phyloP scores from a whole-genome alignment of 192 early-diverging fungal genomes.

The Lunasporangiospora selenospora region DNA sequence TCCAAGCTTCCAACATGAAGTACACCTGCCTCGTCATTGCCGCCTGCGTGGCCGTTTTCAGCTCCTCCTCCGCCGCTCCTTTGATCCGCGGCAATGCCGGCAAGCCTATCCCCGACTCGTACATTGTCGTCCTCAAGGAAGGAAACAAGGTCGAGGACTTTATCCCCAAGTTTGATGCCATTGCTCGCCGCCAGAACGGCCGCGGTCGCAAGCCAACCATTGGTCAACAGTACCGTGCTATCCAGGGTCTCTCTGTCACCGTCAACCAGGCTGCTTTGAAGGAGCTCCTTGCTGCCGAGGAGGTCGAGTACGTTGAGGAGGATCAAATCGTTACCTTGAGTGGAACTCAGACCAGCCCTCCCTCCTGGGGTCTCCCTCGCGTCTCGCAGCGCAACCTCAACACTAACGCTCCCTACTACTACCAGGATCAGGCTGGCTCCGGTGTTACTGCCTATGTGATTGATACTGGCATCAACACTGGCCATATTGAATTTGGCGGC shows the following conservation, averaged over 20 bases:
- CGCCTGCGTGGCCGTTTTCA: conserved; percentile 20
- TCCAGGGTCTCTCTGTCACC: conserved; percentile 23
- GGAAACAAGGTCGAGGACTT: conserved; percentile 7
- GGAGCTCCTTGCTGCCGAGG: conserved; percentile 22
- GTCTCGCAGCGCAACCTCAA: conserved; percentile 64
- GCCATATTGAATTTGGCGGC: conserved; percentile 56
- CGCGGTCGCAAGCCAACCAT: conserved; percentile 31
- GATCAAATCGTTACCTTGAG: conserved; percentile 77
- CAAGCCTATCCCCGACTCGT: conserved; percentile 31
- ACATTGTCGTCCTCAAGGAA: conserved; percentile 44
- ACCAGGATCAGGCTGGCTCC: conserved; percentile 27
- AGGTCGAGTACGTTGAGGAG: conserved; percentile 82
- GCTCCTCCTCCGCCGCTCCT: conserved; percentile 23
- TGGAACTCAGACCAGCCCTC: conserved; percentile 69
- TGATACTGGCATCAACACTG: conserved; percentile 59
- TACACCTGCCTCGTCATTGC: conserved; percentile 24
- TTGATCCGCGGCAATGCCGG: conserved; percentile 11
- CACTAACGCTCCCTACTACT: conserved; percentile 38
- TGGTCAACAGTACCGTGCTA: conserved; percentile 11
- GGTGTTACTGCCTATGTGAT: conserved; percentile 58
- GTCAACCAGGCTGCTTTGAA: conserved; percentile 28
- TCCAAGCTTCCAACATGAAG: conserved; percentile 19
- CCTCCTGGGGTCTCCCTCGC: conserved; percentile 87
- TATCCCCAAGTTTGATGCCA: conserved; percentile 26
- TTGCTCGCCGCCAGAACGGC: conserved; percentile 30